phyloP scores from a whole-genome alignment of 148 eudicot genomes.

The Pharnaceum exiguum region DNA sequence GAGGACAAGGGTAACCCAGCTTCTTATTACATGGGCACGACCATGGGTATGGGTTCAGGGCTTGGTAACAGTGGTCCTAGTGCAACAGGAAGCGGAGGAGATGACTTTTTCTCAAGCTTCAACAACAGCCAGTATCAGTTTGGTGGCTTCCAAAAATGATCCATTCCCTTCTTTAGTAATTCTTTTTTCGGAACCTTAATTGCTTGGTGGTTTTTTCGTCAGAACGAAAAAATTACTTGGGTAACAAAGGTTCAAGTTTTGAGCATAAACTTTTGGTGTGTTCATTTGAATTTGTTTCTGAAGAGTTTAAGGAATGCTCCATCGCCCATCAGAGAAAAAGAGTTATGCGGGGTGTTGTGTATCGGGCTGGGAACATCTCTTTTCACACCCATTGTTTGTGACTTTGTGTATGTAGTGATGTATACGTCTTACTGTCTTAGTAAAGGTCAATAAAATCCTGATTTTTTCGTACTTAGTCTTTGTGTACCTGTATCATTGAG shows the following conservation, averaged over 20 bases:
- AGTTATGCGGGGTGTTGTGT: too few relatives aligned
- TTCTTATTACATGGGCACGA: conserved; percentile 66
- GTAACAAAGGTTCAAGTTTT: background rate
- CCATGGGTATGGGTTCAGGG: conserved; percentile 67
- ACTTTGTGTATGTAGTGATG: too few relatives aligned
- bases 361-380: too few relatives aligned
- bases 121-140: conserved; percentile 45
- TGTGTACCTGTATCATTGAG: too few relatives aligned
- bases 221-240: too few relatives aligned
- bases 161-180: background rate
- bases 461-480: too few relatives aligned
- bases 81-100: conserved; percentile 28
- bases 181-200: conserved; percentile 3
- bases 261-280: conserved; percentile 6
- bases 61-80: conserved; percentile 40
- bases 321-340: too few relatives aligned
- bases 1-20: conserved; percentile 63
- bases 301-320: too few relatives aligned
- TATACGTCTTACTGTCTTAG: too few relatives aligned
- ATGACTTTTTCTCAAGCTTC: conserved; percentile 53
- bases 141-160: conserved; percentile 55
- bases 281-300: background rate
- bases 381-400: too few relatives aligned
- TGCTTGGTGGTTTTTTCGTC: too few relatives aligned
- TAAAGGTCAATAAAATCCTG: too few relatives aligned